Conservation (phyloP, 2,329 filamentous ascomycete species). For the Taxawa tesnikishii region DNA sequence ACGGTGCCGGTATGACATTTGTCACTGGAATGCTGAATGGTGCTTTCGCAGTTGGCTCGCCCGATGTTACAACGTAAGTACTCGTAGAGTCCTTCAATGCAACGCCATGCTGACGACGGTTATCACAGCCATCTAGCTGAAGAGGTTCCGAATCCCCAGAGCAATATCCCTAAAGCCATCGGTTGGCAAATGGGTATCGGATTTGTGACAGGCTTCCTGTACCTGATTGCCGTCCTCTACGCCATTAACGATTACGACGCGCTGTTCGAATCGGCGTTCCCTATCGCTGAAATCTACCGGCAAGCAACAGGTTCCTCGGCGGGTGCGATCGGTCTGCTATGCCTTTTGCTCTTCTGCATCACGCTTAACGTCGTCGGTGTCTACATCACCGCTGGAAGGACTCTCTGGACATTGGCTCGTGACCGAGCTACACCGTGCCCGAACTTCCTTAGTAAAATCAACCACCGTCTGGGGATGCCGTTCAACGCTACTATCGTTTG, state of each 20-base stretch:
- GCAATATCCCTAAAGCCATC: conserved; percentile 42
- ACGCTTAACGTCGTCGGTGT: conserved; percentile 40
- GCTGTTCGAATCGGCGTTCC: conserved; percentile 33
- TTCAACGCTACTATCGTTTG: conserved; percentile 43
- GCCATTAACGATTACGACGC: conserved; percentile 44
- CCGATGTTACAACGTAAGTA: conserved; percentile 49
- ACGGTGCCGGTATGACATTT: conserved; percentile 44
- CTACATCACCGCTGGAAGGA: conserved; percentile 49
- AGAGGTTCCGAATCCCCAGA: conserved; percentile 42
- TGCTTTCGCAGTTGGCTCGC: conserved; percentile 51
- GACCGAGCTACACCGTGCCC: conserved; percentile 45
- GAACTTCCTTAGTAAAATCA: conserved; percentile 34
- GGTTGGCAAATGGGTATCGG: conserved; percentile 37
- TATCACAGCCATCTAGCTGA: conserved; percentile 54
- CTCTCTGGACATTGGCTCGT: conserved; percentile 49
- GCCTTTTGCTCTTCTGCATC: conserved; percentile 35
- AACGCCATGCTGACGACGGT: too few species aligned
- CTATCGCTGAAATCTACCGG: conserved; percentile 54
- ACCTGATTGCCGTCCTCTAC: conserved; percentile 34
- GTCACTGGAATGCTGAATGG: conserved; percentile 53
- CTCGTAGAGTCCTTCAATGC: too few species aligned
- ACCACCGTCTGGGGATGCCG: conserved; percentile 34
- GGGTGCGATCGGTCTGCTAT: conserved; percentile 29
- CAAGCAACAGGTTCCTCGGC: conserved; percentile 28
- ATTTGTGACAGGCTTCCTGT: conserved; percentile 38